These are phyloP conservation scores for Neonectria magnoliae DNA, from an alignment of 2,329 filamentous ascomycete species.

Conservation along the genomic window DNA sequence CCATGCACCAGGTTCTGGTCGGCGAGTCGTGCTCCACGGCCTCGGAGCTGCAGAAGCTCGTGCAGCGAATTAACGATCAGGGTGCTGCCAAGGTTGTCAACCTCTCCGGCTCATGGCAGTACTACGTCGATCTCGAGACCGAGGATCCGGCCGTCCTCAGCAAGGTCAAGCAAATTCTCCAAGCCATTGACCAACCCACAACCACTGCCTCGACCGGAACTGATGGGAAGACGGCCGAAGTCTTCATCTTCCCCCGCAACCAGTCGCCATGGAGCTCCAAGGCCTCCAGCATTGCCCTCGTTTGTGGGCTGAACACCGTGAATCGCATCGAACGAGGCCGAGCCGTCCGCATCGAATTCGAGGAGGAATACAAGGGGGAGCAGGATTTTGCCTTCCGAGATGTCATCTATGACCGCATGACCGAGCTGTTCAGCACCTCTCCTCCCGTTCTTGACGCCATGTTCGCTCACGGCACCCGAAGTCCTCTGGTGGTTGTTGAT, in stretches of 20 bases:
- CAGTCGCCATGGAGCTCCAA: constrained; percentile 98
- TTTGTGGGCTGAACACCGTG: constrained; percentile 81
- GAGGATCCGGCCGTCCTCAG: constrained; percentile 49
- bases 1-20: constrained; percentile 51
- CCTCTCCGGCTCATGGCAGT: constrained; percentile 67
- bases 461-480: constrained; percentile 75
- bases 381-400: constrained; percentile 69
- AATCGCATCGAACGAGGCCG: constrained; percentile 89
- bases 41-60: constrained; percentile 56
- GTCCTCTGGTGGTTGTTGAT: constrained; percentile 77
- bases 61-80: constrained; percentile 55
- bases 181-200: constrained; percentile 48
- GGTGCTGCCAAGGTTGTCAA: constrained; percentile 56
- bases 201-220: constrained; percentile 41
- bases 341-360: constrained; percentile 75
- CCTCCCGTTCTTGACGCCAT: constrained; percentile 78
- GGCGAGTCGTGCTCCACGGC: constrained; percentile 61
- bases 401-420: constrained; percentile 92
- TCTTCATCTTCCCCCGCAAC: constrained; percentile 83
- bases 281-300: constrained; percentile 91
- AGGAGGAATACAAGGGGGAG: constrained; percentile 55
- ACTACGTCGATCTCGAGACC: constrained; percentile 71
- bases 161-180: constrained; percentile 59
- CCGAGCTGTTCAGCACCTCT: constrained; percentile 76
- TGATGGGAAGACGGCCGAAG: constrained; percentile 61